Evolutionary conservation across 2,329 filamentous ascomycete genomes (phyloP).

Genomic region (Penicillium vulpinum): DNA sequence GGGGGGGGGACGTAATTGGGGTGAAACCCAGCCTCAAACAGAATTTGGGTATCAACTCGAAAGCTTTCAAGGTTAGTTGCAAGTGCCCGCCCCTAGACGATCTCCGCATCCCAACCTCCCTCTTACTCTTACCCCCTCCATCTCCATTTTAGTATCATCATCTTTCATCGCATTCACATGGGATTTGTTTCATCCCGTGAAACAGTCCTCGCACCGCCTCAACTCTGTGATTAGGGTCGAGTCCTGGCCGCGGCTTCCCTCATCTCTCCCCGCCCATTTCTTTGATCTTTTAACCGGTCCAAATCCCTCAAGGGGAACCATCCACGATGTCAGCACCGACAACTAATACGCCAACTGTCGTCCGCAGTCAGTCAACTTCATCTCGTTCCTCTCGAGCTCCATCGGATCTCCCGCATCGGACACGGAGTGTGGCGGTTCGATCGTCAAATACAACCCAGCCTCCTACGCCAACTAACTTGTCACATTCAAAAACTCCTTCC

Average conservation of each 20-base stretch:
- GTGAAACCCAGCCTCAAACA: constrained; percentile 10
- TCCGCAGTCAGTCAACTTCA: constrained; percentile 53
- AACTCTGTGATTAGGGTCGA: constrained; percentile 8
- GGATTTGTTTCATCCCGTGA: constrained; percentile 6
- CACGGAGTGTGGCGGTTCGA: constrained; percentile 48
- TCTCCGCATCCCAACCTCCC: constrained; percentile 12
- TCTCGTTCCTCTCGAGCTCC: constrained; percentile 46
- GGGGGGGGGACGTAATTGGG: not conserved
- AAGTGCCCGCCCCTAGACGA: constrained; percentile 2
- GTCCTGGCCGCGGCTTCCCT: constrained; percentile 13
- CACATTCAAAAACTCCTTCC: constrained; percentile 43
- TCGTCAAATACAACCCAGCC: constrained; percentile 40
- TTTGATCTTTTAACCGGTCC: no score
- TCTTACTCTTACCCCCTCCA: constrained; percentile 9
- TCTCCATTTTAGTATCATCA: not conserved
- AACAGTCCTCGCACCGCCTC: constrained; percentile 2
- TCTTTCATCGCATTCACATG: constrained; percentile 1
- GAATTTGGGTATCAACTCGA: constrained; percentile 14
- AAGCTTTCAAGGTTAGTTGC: constrained; percentile 1
- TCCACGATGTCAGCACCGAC: constrained; percentile 48
- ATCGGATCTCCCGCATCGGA: constrained; percentile 48
- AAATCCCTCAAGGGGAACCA: constrained; percentile 14
- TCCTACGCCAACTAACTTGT: constrained; percentile 32
- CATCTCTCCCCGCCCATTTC: constrained; percentile 11
- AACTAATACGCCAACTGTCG: constrained; percentile 46